phyloP scores from a whole-genome alignment of 805 yeast species.

The Blastobotrys mokoenaii region DNA sequence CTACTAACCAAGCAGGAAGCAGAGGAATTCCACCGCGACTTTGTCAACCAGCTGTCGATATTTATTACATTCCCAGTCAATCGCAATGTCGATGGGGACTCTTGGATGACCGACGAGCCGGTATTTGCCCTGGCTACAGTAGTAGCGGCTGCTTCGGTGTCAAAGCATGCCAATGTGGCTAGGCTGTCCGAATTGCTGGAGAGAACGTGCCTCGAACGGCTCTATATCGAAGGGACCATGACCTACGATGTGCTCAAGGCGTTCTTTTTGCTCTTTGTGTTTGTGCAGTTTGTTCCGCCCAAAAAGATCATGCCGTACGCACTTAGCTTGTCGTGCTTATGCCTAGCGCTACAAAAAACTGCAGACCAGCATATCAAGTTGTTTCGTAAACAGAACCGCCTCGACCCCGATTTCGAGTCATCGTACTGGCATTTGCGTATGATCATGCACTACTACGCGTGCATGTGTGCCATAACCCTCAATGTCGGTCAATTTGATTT shows the following conservation, averaged over 20 bases:
- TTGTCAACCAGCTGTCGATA: not conserved
- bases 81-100: not conserved
- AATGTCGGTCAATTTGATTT: no score
- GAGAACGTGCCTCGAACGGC: not conserved
- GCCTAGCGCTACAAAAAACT: no score
- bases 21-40: not conserved
- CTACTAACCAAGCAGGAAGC: not conserved
- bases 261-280: not conserved
- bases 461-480: no score
- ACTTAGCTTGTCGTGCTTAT: not conserved
- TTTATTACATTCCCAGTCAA: not conserved
- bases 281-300: not conserved
- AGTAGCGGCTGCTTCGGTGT: not conserved
- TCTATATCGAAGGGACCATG: not conserved
- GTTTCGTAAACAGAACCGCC: no score
- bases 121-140: not conserved
- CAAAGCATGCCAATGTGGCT: not conserved
- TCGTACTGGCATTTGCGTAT: no score
- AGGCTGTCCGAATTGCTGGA: not conserved
- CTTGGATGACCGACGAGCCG: not conserved
- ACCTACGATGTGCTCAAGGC: not conserved
- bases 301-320: not conserved
- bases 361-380: no score
- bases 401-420: no score
- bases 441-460: no score